A percentile compares a stretch with the other conserved stretches of the same genome.
These are phyloP conservation scores for Gossypium laxum DNA, from an alignment of 441 rosid genomes.

Conservation along the genomic window DNA sequence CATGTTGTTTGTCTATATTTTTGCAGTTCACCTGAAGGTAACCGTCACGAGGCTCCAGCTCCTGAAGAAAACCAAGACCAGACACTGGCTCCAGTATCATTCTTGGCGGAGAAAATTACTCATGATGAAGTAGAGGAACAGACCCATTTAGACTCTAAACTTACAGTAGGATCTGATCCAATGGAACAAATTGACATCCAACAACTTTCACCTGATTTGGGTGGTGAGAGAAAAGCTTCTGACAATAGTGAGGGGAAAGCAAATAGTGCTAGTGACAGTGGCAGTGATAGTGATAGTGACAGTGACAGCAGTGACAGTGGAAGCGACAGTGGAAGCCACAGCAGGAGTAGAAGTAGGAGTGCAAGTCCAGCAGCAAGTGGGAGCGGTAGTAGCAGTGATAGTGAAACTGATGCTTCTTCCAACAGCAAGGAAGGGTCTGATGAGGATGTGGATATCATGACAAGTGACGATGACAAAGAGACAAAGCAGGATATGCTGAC, in stretches of 20 bases:
- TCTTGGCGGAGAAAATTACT: conserved; percentile 33
- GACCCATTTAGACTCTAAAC: conserved; percentile 27
- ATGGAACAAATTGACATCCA: conserved; percentile 40
- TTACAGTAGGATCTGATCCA: conserved; percentile 31
- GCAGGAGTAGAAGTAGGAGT: conserved; percentile 42
- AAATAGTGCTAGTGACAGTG: conserved; percentile 73
- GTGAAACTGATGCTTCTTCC: conserved; percentile 86
- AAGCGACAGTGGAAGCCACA: conserved; percentile 51
- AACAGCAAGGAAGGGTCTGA: conserved; percentile 81
- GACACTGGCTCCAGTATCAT: conserved; percentile 38
- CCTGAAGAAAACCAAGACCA: conserved; percentile 36
- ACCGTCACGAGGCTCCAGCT: conserved; percentile 31
- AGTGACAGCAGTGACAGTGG: conserved; percentile 61
- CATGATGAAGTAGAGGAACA: conserved; percentile 29
- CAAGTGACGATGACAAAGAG: conserved; percentile 74
- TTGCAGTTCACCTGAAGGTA: conserved; percentile 73
- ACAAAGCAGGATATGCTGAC: conserved; percentile 32
- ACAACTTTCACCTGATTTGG: conserved; percentile 48
- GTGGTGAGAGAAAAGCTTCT: conserved; percentile 50
- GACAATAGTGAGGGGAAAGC: conserved; percentile 59
- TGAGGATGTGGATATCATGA: conserved; percentile 90
- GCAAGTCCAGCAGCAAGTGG: conserved; percentile 45
- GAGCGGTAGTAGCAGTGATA: conserved; percentile 77
- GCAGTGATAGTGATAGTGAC: conserved; percentile 68
- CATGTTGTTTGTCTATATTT: conserved; percentile 14